A percentile compares a stretch with the other conserved stretches of the same genome.
These are phyloP conservation scores for Aspergillus sclerotialis DNA, from an alignment of 2,329 filamentous ascomycete species.

Conservation along the genomic window DNA sequence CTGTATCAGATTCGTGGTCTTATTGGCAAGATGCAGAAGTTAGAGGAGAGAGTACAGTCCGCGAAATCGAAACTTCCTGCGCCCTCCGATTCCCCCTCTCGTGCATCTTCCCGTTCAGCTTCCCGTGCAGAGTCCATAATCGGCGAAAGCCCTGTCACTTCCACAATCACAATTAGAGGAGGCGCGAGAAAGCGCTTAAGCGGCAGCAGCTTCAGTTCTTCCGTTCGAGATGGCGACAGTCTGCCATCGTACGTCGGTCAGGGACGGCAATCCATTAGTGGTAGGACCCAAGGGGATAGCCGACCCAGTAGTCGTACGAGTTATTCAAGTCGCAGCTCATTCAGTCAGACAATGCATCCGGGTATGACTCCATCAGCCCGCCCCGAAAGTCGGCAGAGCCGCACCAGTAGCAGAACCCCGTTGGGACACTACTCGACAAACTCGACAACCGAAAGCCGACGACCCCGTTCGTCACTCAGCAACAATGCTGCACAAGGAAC, in stretches of 20 bases:
- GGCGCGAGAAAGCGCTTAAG: constrained; percentile 35
- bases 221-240: constrained; percentile 28
- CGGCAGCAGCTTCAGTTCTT: constrained; percentile 36
- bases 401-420: constrained; percentile 57
- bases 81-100: constrained; percentile 69
- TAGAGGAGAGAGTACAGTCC: constrained; percentile 87
- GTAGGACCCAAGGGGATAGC: constrained; percentile 41
- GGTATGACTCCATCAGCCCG: constrained; percentile 41
- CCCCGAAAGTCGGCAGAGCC: constrained; percentile 59
- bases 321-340: constrained; percentile 39
- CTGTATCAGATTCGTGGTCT: constrained; percentile 88
- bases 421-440: constrained; percentile 49
- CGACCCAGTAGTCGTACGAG: constrained; percentile 70
- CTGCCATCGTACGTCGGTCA: constrained; percentile 28
- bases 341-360: constrained; percentile 33
- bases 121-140: constrained; percentile 54
- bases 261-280: constrained; percentile 44
- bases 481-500: constrained; percentile 51
- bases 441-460: constrained; percentile 43
- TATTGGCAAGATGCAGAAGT: constrained; percentile 93
- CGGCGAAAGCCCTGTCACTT: constrained; percentile 44
- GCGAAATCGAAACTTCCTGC: constrained; percentile 87
- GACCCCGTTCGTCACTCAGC: constrained; percentile 66
- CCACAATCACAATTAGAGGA: constrained; percentile 50
- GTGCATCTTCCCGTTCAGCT: constrained; percentile 68